Base-by-base conservation (phyloP, 169 alveolate species). In the Eimeria sp. region DNA sequence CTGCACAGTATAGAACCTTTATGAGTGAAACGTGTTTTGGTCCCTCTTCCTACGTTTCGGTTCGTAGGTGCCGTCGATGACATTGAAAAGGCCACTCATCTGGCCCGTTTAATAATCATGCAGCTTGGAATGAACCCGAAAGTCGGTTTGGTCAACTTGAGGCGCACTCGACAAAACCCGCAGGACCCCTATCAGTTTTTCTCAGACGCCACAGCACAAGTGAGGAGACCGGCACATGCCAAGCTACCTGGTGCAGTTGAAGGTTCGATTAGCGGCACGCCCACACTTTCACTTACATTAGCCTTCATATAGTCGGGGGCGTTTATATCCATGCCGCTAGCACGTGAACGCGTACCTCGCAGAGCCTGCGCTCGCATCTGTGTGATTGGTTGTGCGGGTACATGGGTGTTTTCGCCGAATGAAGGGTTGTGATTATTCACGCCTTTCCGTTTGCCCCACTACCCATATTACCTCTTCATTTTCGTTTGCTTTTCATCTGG, bases 81-180 rank as follows among this genome's bases (percentile, higher is more conserved):
- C 97, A 97, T 98, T 27, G 98, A 97, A 58, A 98, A 98, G 97
- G 99, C 98, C 51, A 98, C 99, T 6, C 98, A 96, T 20, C 94
- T 99, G 98, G 98, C 99, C 89, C 98, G 98, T 95, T 97, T 99
- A 30, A 97, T 98, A 72, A 99, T 99, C 18, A 97, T 99, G n/a
- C 98, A 97, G 73, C 98, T 98, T 87, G 99, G 99, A 27, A 98
- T 99, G 99, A 98, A 97, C 88, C 75, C 97, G 11, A 98, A 97
- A 61, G 73, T 98, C 10, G 99, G 99, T 70, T 84, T 97, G 45
- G 98, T 97, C 49, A 96, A 98, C 43, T 97, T 97, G 16, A 86
- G 40, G 92, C 49, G 78, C n/a, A 86, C 73, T 30, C 75, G 78
- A 54, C 92, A 54, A 18, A 86, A 14, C 78, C 75, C 78, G 49